A percentile compares a stretch with the other conserved stretches of the same genome.
phyloP scores from a whole-genome alignment of 2,329 filamentous ascomycete genomes.

The Cercospora sp. region DNA sequence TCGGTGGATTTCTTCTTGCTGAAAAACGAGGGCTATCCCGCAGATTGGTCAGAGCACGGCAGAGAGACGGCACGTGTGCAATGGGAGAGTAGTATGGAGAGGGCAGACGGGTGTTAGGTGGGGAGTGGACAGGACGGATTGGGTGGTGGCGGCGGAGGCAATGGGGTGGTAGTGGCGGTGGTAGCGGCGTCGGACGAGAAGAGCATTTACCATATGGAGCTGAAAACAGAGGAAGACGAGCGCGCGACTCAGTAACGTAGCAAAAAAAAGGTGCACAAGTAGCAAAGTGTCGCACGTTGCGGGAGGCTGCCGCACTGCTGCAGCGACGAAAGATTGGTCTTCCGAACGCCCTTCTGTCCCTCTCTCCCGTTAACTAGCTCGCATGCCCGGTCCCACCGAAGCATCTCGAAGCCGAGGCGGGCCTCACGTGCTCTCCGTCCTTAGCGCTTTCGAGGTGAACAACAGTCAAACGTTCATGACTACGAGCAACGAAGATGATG shows the following conservation, averaged over 20 bases:
- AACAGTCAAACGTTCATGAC: background rate
- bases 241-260: background rate
- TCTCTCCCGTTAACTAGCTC: background rate
- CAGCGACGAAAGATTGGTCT: background rate
- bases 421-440: background rate
- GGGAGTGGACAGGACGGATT: background rate
- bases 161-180: background rate
- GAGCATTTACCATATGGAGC: constrained; percentile 7
- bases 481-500: background rate
- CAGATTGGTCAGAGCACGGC: constrained; percentile 2
- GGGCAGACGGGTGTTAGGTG: background rate
- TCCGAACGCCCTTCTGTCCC: background rate
- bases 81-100: background rate
- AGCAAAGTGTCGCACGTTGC: background rate
- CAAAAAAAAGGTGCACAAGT: background rate
- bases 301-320: constrained; percentile 2
- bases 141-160: background rate
- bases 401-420: background rate
- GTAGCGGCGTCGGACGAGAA: background rate
- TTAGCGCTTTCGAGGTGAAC: background rate
- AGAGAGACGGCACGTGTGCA: background rate
- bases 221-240: background rate
- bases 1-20: constrained; percentile 13
- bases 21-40: constrained; percentile 13
- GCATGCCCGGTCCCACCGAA: background rate